Base-by-base conservation (phyloP, 169 alveolate species). In the Babesia bovis region DNA sequence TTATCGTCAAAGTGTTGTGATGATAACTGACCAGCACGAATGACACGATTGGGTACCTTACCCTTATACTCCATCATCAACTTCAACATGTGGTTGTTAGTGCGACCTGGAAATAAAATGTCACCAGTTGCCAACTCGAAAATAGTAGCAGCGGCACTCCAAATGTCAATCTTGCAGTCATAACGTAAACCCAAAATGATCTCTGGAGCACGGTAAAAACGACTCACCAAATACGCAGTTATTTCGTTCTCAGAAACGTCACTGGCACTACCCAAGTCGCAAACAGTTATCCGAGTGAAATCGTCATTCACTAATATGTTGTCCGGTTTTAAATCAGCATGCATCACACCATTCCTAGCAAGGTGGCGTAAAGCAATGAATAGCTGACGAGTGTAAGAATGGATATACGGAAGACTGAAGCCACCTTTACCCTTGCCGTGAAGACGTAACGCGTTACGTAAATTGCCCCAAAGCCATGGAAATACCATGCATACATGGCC, bases 201-300 rank as follows among this genome's bases (percentile, higher is more conserved):
- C 87, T 98, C 99, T 9, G 99, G 99, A 0, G 99, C 99, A 60
- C 99, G 93, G 85, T 98, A 98, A 83, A 88, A 97, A 35, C 99
- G 61, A 78, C 98, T 92, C 47, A 93, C 98, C 42, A 97, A 85
- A 77, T 96, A 93, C 47, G 98, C 95, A 12, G 97, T 93, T 49
- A 96, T 85, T 25, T 90, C 91, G 50, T 89, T 93, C 79, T 96
- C 99, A 19, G 92, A 90, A 42, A 87, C 85, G 58, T 90, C 91
- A 53, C 94, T 75, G 33, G 98, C 97, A 57, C 96, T 94, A 47
- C 99, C 99, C 66, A 97, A 93, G 79, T 97, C 99, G 75, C 98
- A 93, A n/a, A 97, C 93, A 86, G 95, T 95, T 25, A 97, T 52
- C 42, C 84, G 88, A 69, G 85, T 83, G 53, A 89, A 84, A 66